These are phyloP conservation scores for Fragilaria crotonensis DNA, from an alignment of 108 stramenopile genomes.

Conservation along the genomic window DNA sequence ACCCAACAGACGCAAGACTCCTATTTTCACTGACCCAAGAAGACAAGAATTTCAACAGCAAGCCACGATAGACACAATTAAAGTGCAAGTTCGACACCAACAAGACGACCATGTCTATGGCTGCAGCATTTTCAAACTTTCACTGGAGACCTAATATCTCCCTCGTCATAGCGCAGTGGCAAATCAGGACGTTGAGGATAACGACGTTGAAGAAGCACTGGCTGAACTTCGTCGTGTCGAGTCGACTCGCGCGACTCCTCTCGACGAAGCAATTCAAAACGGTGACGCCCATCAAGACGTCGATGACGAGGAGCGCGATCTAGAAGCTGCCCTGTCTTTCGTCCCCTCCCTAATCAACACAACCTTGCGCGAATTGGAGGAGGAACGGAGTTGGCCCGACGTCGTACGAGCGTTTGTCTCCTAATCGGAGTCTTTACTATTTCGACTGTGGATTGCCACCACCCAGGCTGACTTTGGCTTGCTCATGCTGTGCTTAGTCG, in stretches of 20 bases:
- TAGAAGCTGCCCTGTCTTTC: background rate
- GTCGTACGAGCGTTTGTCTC: slow-evolving; percentile 59
- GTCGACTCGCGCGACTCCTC: background rate
- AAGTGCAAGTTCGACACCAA: too few relatives aligned
- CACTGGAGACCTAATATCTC: background rate
- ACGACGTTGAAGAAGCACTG: background rate
- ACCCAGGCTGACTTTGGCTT: slow-evolving; percentile 46
- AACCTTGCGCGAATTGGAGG: slow-evolving; percentile 42
- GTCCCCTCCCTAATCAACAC: background rate
- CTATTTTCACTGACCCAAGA: too few relatives aligned
- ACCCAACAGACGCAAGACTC: too few relatives aligned
- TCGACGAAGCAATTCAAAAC: background rate
- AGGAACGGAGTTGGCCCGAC: slow-evolving; percentile 61
- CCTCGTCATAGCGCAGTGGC: background rate
- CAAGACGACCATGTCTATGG: too few relatives aligned
- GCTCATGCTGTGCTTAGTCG: slow-evolving; percentile 53
- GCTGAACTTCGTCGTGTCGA: background rate
- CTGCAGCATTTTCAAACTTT: background rate
- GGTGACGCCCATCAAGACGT: background rate
- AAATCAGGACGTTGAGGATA: background rate
- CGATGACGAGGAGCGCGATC: background rate
- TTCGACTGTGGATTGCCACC: slow-evolving; percentile 76
- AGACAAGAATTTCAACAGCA: too few relatives aligned
- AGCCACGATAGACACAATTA: too few relatives aligned
- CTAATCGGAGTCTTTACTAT: slow-evolving; percentile 56